Percentiles rank a stretch among this genome's conserved stretches.
phyloP scores from a whole-genome alignment of 805 yeast species.

The Yarrowia deformans region DNA sequence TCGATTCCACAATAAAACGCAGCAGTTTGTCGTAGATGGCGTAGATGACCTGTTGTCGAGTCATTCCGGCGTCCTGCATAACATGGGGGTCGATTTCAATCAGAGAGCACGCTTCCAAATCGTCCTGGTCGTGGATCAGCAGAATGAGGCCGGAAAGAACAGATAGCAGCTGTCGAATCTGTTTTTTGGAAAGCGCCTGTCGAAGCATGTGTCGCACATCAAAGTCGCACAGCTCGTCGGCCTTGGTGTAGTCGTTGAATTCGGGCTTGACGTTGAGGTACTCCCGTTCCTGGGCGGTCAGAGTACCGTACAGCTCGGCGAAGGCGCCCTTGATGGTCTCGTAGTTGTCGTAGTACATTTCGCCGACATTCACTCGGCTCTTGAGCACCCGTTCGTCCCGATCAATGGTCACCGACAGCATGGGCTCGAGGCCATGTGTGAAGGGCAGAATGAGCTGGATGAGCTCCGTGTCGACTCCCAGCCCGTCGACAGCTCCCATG shows the following conservation, averaged over 20 bases:
- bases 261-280: slow-evolving; percentile 20
- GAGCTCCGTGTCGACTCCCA: slow-evolving; percentile 21
- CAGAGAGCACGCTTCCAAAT: slow-evolving; percentile 53
- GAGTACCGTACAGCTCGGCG: slow-evolving; percentile 31
- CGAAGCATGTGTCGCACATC: slow-evolving; percentile 33
- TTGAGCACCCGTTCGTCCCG: slow-evolving; percentile 29
- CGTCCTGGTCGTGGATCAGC: slow-evolving; percentile 51
- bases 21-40: slow-evolving; percentile 50
- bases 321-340: slow-evolving; percentile 34
- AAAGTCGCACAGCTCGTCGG: slow-evolving; percentile 26
- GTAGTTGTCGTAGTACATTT: slow-evolving; percentile 36
- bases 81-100: slow-evolving; percentile 51
- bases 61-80: slow-evolving; percentile 43
- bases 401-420: slow-evolving; percentile 31
- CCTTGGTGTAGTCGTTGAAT: slow-evolving; percentile 25
- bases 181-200: slow-evolving; percentile 25
- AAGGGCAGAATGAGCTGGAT: slow-evolving; percentile 19
- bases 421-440: slow-evolving; percentile 27
- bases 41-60: slow-evolving; percentile 48
- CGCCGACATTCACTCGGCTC: slow-evolving; percentile 26
- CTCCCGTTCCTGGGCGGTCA: slow-evolving; percentile 31
- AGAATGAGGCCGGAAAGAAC: slow-evolving; percentile 53
- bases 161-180: slow-evolving; percentile 49
- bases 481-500: slow-evolving; percentile 14
- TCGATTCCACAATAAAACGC: slow-evolving; percentile 48